Base-by-base conservation (phyloP, 768 basidiomycete species). In the Lyophyllum atratum region DNA sequence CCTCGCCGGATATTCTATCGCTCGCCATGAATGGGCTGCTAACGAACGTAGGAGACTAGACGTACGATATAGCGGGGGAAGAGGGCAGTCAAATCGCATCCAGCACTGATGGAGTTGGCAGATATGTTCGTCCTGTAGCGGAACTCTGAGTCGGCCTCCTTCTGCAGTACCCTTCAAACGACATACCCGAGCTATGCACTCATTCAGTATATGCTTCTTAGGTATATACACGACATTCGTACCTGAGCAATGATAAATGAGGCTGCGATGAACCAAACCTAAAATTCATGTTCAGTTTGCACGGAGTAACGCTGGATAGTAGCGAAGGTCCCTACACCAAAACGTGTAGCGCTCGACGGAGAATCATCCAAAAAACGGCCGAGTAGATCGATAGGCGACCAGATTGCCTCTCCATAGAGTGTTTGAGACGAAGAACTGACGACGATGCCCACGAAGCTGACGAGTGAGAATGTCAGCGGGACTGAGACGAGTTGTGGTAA, bases 211-310 rank as follows among this genome's bases (percentile, higher is more conserved):
- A 29, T 15, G 15, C 8, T 14, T 25, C 31, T 21, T 28, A 49
- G 11, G n/a, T n/a, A 46, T 7, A 47, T 47, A 45, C 37, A 29
- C 12, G 44, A 28, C 17, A 55, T 34, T 59, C 64, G 24, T 59
- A 83, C 80, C 75, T 91, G 90, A 8, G 89, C 90, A 66, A 92
- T 83, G 62, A 93, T 85, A 72, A 94, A 92, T 5, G 86, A 83
- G 37, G 82, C 82, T 10, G 87, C 76, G 66, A 94, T 93, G 77
- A 90, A 91, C 80, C 88, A 89, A 22, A 90, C 84, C 83, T 83
- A 61, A 21, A 49, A 21, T 22, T 14, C 8, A 29, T 14, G n/a
- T 6, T 14, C 37, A 37, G n/a, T n/a, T n/a, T n/a, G n/a, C n/a
- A n/a, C n/a, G n/a, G n/a, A n/a, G n/a, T 21, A 21, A 11, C n/a